Percentiles rank a stretch among this genome's conserved stretches.
These are phyloP conservation scores for Nemania diffusa DNA, from an alignment of 2,329 filamentous ascomycete species.

Conservation along the genomic window DNA sequence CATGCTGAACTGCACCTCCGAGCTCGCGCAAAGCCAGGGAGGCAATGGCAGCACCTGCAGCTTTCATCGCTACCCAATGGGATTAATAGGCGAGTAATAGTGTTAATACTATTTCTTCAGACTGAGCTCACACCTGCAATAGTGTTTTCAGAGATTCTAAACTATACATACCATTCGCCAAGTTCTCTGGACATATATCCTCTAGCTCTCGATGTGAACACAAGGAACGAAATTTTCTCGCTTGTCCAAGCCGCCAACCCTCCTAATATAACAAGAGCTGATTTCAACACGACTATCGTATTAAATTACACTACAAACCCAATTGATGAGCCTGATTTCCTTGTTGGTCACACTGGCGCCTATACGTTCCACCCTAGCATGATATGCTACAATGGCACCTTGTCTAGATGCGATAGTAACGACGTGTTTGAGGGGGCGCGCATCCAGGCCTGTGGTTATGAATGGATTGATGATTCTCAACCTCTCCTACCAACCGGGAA, in stretches of 20 bases:
- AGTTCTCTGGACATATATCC: not conserved
- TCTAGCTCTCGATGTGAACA: slow-evolving; percentile 1
- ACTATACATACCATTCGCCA: slow-evolving; percentile 1
- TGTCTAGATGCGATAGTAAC: slow-evolving; percentile 13
- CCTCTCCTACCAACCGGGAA: slow-evolving; percentile 8
- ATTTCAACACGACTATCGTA: slow-evolving; percentile 19
- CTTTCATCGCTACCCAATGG: slow-evolving; percentile 26
- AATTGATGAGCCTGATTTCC: slow-evolving; percentile 13
- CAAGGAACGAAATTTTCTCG: slow-evolving; percentile 1
- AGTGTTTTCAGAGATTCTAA: not conserved
- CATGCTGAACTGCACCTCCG: slow-evolving; percentile 13
- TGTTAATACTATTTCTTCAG: not conserved
- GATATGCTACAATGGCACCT: slow-evolving; percentile 22
- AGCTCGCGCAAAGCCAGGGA: slow-evolving; percentile 17
- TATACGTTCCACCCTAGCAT: not conserved
- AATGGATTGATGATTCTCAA: slow-evolving; percentile 17
- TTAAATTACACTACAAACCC: slow-evolving; percentile 22
- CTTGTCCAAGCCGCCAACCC: slow-evolving; percentile 25
- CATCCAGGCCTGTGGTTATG: slow-evolving; percentile 17
- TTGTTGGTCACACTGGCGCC: not conserved
- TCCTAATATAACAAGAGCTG: slow-evolving; percentile 10
- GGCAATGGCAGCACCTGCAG: slow-evolving; percentile 15
- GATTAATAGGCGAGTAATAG: slow-evolving; percentile 17
- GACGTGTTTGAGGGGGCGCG: slow-evolving; percentile 12
- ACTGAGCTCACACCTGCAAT: not conserved